Base-by-base conservation (phyloP, 2,329 filamentous ascomycete genomes). In the Ophiostoma piceae region DNA sequence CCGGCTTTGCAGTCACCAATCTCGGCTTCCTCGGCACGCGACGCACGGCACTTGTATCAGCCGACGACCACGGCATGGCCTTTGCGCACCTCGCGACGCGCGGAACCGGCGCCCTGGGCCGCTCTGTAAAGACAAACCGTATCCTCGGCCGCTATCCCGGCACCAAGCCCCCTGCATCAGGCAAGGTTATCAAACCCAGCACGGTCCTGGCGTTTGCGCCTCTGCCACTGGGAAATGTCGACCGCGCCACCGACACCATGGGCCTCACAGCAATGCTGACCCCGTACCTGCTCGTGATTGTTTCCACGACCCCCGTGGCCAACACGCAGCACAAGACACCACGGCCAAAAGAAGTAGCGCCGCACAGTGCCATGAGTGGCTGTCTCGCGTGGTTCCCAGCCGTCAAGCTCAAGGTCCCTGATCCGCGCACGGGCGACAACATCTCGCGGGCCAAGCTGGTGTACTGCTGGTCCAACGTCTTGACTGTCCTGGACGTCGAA, bases 401-500 rank as follows among this genome's bases (percentile, higher is more conserved):
- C 1, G 95, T 99, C 65, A 95, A 92, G 76, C 82, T 99, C 62
- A 98, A 98, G 78, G 86, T 87, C 19, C 85, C 88, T 11, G 89
- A 92, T 72, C 82, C 86, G 1, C 84, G 86, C 66, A 87, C 86
- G 0, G 88, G 87, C 5, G 90, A 88, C 75, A 86, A 88, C 8
- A 84, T 89, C 11, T 94, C 92, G 22, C 90, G 89, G 76, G 91
- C 90, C 51, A 98, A 99, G 78, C 85, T 99, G 22, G 94, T 92
- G 0, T 99, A 99, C 80, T 97, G 94, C 79, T 99, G 95, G 95
- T 98, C 95, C 1, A 98, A 98, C 76, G 88, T 98, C n/a, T 81
- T 99, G 73, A 98, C 94, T 0, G 89, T 99, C 5, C 81, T 99
- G 32, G 95, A 99, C 73, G 88, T 98, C 12, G 89, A 94, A 68